A percentile compares a stretch with the other conserved stretches of the same genome.
These are phyloP conservation scores for Jasminum sambac DNA, from an alignment of 257 asterid genomes.

Conservation along the genomic window DNA sequence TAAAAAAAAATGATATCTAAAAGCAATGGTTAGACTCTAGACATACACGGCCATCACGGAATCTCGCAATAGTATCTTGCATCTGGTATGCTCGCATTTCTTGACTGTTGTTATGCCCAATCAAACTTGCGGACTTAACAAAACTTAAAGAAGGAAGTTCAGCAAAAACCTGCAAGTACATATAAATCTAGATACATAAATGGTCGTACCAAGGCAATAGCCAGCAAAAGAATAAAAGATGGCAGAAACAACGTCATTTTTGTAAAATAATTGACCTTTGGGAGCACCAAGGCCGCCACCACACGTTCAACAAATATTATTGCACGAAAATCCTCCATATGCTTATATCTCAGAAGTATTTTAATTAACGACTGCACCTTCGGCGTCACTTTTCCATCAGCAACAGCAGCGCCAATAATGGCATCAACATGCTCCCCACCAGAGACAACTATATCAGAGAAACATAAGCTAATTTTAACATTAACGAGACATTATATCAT, in stretches of 20 bases:
- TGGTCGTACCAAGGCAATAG: constrained; percentile 22
- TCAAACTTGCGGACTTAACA: constrained; percentile 89
- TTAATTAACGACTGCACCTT: constrained; percentile 95
- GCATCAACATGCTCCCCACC: constrained; percentile 98
- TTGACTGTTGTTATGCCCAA: constrained; percentile 96
- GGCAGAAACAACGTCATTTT: not conserved
- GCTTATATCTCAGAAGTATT: constrained; percentile 84
- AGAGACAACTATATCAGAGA: constrained; percentile 68
- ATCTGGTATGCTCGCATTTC: constrained; percentile 95
- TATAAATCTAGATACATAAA: constrained; percentile 17
- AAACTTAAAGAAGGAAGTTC: constrained; percentile 94
- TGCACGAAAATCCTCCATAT: constrained; percentile 93
- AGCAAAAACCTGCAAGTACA: constrained; percentile 64
- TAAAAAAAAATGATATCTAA: no score
- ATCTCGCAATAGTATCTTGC: constrained; percentile 94
- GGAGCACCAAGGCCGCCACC: constrained; percentile 96
- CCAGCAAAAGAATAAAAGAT: constrained; percentile 12
- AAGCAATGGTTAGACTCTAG: constrained; percentile 9
- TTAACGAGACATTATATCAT: constrained; percentile 18
- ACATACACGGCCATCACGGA: constrained; percentile 98
- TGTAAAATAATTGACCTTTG: constrained; percentile 60
- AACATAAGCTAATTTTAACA: constrained; percentile 27
- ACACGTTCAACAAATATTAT: constrained; percentile 97
- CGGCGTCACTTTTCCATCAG: constrained; percentile 99
- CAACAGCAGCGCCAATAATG: constrained; percentile 98